These are phyloP conservation scores for Lindgomyces ingoldianus DNA, from an alignment of 495 filamentous ascomycete species.

Conservation along the genomic window DNA sequence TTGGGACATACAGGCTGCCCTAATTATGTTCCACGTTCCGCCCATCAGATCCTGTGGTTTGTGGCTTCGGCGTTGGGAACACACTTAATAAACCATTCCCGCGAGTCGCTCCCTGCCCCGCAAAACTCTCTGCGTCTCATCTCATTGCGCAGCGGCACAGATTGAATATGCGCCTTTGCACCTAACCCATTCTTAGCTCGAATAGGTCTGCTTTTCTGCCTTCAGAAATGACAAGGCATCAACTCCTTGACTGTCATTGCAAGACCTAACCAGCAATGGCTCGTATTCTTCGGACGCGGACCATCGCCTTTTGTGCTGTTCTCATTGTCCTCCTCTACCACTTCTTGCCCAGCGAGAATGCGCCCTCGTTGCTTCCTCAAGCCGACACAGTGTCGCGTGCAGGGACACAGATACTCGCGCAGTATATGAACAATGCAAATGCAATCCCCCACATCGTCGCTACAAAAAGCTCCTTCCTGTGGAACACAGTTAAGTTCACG, in stretches of 20 bases:
- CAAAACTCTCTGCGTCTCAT: no score
- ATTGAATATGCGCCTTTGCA: no score
- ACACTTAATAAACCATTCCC: no score
- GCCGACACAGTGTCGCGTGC: background rate
- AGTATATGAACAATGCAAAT: slow-evolving; percentile 26
- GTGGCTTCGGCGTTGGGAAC: no score
- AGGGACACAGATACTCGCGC: slow-evolving; percentile 7
- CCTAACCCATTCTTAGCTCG: no score
- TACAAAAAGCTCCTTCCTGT: slow-evolving; percentile 17
- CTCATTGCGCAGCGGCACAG: no score
- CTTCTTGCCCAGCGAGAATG: slow-evolving; percentile 11
- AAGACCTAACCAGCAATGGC: slow-evolving; percentile 15
- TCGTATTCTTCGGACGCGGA: slow-evolving; percentile 12
- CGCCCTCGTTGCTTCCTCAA: background rate
- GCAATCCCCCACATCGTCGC: slow-evolving; percentile 16
- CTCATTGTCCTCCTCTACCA: slow-evolving; percentile 21
- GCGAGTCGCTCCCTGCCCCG: no score
- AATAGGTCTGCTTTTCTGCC: no score
- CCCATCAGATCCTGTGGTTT: no score
- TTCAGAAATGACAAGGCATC: background rate
- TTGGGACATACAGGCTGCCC: no score
- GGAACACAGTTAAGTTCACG: slow-evolving; percentile 21
- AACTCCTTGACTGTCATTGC: background rate
- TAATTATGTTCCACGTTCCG: no score
- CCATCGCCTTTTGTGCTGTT: slow-evolving; percentile 11